Conservation (phyloP, 805 yeast genomes). For the Myxozyma sirexii region DNA sequence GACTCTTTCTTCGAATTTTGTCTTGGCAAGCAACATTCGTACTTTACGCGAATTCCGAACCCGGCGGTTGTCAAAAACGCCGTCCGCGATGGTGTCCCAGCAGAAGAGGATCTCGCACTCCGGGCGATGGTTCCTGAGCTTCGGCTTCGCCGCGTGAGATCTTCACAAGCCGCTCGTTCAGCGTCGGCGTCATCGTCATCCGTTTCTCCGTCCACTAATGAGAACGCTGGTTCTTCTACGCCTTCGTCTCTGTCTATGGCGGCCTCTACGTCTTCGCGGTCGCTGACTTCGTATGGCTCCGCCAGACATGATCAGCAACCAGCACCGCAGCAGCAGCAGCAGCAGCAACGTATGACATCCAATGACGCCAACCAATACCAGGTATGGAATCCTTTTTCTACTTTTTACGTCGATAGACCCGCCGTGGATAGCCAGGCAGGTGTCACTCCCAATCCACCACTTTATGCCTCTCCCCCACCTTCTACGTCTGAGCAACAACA, state of each 20-base stretch:
- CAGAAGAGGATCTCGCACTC: constrained; percentile 32
- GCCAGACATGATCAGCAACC: constrained; percentile 2
- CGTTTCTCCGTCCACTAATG: background rate
- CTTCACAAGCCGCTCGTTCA: background rate
- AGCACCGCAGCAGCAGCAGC: too few relatives aligned
- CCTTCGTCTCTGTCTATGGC: constrained; percentile 4
- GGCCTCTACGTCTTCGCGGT: background rate
- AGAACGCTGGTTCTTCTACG: background rate
- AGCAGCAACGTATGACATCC: constrained; percentile 4
- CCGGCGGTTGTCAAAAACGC: constrained; percentile 5
- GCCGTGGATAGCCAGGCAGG: background rate
- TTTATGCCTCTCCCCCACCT: too few relatives aligned
- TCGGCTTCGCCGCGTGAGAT: constrained; percentile 16
- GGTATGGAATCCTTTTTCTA: constrained; percentile 18
- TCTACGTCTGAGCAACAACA: too few relatives aligned
- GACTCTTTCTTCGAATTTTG: constrained; percentile 34
- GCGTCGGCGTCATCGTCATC: background rate
- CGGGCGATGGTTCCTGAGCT: constrained; percentile 25
- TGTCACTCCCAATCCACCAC: background rate
- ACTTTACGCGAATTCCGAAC: constrained; percentile 28
- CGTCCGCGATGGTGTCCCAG: constrained; percentile 29
- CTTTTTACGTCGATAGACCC: constrained; percentile 6
- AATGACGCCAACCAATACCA: constrained; percentile 6
- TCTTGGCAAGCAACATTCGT: constrained; percentile 25
- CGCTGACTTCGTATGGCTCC: constrained; percentile 2